Base-by-base conservation (phyloP, 176 grass and related monocot species). In the Tillandsia leiboldiana region DNA sequence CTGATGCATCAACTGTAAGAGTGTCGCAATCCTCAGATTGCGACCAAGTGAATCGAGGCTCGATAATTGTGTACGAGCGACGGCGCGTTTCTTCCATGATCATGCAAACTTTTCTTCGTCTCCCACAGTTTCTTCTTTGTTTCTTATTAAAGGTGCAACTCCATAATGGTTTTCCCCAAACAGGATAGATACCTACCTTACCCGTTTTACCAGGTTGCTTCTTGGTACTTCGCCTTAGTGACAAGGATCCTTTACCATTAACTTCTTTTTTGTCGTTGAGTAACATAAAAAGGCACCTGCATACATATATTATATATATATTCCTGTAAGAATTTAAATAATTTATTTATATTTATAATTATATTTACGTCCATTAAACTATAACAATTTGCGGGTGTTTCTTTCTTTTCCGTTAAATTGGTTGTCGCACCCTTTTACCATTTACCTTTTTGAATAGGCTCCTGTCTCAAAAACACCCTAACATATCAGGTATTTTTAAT, bases 1-100 rank as follows among this genome's bases (percentile, higher is more conserved):
- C 87, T 33, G 87, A 76, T 51, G 83, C 59, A 48, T 90, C 56
- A n/a, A 86, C 72, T 33, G 51, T 26, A 52, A 90, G 82, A 10
- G 59, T 79, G 64, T 86, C 76, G 49, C 64, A 67, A 26, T 83
- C 68, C 9, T 70, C 66, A 0, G 58, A 26, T 18, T 58, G 73
- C 5, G 33, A 17, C 87, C 87, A 90, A 73, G 66, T 74, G 73
- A 76, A 86, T 26, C 15, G 15, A 2, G 83, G 83, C 2, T 86
- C 70, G 12, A 86, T 59, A 42, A 67, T 27, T 15, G 63, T 51
- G 77, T 90, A 83, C 29, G 47, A 52, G 29, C 66, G 80, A 49
- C 12, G 73, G 64, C 70, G 65, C 7, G 73, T 67, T 12, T 28
- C n/a, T 27, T 13, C 73, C 73, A 3, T 7, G 28, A 78, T 70